These are phyloP conservation scores for Thoreauomyces humboldtii DNA, from an alignment of 192 early-diverging fungal genomes.

Conservation along the genomic window DNA sequence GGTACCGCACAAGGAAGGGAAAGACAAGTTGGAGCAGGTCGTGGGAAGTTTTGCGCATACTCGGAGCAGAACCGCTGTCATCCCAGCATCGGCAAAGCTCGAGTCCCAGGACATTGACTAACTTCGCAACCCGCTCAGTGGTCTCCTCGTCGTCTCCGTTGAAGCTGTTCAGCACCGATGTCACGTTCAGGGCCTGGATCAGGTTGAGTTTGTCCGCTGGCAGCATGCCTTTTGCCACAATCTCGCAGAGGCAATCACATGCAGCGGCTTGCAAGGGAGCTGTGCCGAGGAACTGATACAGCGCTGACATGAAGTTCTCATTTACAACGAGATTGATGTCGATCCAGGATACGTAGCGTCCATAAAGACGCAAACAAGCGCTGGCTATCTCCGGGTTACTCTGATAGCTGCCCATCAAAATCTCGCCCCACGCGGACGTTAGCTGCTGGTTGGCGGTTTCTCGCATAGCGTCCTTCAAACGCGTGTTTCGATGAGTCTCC, in stretches of 20 bases:
- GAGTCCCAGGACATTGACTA: conserved; percentile 71
- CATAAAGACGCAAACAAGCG: conserved; percentile 69
- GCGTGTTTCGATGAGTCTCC: conserved; percentile 69
- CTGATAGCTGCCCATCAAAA: conserved; percentile 62
- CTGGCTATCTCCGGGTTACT: conserved; percentile 61
- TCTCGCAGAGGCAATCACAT: conserved; percentile 78
- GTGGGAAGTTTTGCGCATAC: conserved; percentile 53
- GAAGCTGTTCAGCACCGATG: conserved; percentile 40
- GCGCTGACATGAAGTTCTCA: conserved; percentile 68
- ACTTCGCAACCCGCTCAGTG: conserved; percentile 65
- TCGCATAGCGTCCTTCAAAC: conserved; percentile 91
- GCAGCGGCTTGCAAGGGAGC: conserved; percentile 65
- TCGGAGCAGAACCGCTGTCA: conserved; percentile 34
- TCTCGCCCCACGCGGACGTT: conserved; percentile 70
- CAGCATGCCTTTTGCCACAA: conserved; percentile 91
- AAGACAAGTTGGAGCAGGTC: conserved; percentile 71
- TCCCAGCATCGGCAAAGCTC: conserved; percentile 69
- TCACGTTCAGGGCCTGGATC: conserved; percentile 70
- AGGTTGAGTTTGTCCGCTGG: conserved; percentile 85
- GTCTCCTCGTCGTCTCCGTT: conserved; percentile 59
- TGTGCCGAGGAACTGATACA: conserved; percentile 69
- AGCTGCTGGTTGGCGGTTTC: conserved; percentile 71
- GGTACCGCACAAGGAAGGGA: conserved; percentile 73
- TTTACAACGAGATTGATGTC: conserved; percentile 89
- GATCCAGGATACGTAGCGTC: conserved; percentile 91